Evolutionary conservation across 1,284 basidiomycete genomes (phyloP), one percentile per base, ranked within the genome.

Genomic region (Boletus semigastroideus): DNA sequence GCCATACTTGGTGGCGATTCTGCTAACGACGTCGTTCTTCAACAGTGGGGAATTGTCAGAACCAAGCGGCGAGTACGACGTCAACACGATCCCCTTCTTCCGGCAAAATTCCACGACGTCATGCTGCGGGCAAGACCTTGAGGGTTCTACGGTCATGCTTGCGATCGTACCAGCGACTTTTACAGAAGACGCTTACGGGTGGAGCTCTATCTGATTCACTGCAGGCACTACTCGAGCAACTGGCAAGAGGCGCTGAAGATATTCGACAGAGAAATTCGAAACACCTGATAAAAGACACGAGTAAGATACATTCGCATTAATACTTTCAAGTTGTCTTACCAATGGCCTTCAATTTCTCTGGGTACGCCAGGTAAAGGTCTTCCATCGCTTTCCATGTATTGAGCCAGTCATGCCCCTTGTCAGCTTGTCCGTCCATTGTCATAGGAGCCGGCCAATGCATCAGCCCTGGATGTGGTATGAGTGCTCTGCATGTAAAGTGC

Each of bases 341-440:
- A 59, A 92, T 91, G 2, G 87, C 86, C 62, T 78, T 82, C 60
- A 88, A 70, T 71, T 90, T 89, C 25, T 86, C 77, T 8, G 82
- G 83, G 64, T 84, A 65, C 42, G 72, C 78, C 60, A 82, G 78
- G 73, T 82, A 78, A 36, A 90, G 63, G 59, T 78, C 79, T 69
- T 90, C 87, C 82, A 92, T 88, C 54, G 78, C 72, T 56, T 79
- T 82, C 92, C 92, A 95, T 9, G 90, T 89, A 60, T 92, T 77
- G 46, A 84, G 71, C 84, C 84, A 87, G 67, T 84, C 78, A 54
- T 76, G 61, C 61, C 73, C 68, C 66, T 74, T 80, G 60, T 81
- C 79, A 22, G 83, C 71, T 54, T 75, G 74, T 40, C 72, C 68
- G 51, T 74, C 77, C 54, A 64, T 57, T 30, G 70, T 77, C 83